Base-by-base conservation (phyloP, 208 protist genomes). In the Crithidia fasciculata region DNA sequence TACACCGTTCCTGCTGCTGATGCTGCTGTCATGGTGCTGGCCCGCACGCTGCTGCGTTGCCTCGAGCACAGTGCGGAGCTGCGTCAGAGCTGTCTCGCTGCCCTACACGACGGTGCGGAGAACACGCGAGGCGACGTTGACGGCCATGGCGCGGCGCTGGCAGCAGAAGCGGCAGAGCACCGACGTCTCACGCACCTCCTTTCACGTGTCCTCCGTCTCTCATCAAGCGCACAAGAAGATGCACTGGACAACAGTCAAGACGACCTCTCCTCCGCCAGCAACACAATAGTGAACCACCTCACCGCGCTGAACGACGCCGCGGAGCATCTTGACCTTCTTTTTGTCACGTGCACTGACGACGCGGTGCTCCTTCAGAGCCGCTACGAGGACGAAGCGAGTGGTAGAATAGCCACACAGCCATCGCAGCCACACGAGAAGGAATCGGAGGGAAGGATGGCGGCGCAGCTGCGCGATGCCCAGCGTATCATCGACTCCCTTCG, bases 31-130 rank as follows among this genome's bases (percentile, higher is more conserved):
- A 10, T 39, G 6, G 43, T 19, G 12, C 5, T 72, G 13, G 69
- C 9, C 13, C 47, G 59, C n/a, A 59, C 12, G 2, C 28, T 57
- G 10, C 44, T 78, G 3, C 12, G 4, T 7, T 78, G 73, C 18
- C 9, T 78, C 16, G 53, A 57, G 52, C 65, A 58, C 50, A 50
- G 57, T 36, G 41, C 65, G 9, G 73, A 78, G 43, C 52, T 78
- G 41, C 73, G 59, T 13, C 58, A 43, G 5, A 68, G 49, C 37
- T 58, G 43, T n/a, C n/a, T 13, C 45, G 45, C 66, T 0, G 41
- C 18, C 16, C 41, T 78, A 0, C 16, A 53, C 41, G 7, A 37
- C 2, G 52, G 8, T 36, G n/a, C n/a, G 0, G 44, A 19, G 37
- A 45, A 18, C 39, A 2, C 43, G 12, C 28, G 15, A 16, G 5